Conservation (phyloP, 495 filamentous ascomycete species). For the Talaromyces liani region DNA sequence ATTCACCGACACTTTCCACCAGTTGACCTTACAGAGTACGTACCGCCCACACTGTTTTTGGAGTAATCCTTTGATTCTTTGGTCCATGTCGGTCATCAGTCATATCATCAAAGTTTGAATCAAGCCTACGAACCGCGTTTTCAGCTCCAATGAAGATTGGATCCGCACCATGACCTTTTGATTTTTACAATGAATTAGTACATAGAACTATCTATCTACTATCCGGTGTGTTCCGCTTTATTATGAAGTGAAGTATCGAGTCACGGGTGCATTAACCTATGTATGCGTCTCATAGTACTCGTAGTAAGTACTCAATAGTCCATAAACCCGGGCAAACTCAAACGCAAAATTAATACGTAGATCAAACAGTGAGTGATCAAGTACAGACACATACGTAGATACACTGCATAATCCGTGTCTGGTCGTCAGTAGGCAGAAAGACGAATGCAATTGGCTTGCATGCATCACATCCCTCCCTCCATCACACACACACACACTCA, state of each 20-base stretch:
- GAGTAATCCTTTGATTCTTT: neutral
- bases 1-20: neutral
- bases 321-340: neutral
- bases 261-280: too few species aligned
- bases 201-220: neutral
- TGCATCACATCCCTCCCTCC: neutral
- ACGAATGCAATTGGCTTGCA: neutral
- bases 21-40: too few species aligned
- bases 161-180: neutral
- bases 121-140: neutral
- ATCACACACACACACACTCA: neutral
- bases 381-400: neutral
- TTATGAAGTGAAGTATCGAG: neutral
- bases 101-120: neutral
- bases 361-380: neutral
- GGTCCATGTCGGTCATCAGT: too few species aligned
- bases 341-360: neutral
- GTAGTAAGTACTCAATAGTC: too few species aligned
- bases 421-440: neutral
- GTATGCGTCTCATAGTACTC: too few species aligned
- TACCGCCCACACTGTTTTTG: too few species aligned
- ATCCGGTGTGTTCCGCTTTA: neutral
- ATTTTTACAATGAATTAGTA: neutral
- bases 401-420: neutral
- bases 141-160: neutral